These are phyloP conservation scores for Salix caprea DNA, from an alignment of 345 rosid genomes.

Conservation along the genomic window DNA sequence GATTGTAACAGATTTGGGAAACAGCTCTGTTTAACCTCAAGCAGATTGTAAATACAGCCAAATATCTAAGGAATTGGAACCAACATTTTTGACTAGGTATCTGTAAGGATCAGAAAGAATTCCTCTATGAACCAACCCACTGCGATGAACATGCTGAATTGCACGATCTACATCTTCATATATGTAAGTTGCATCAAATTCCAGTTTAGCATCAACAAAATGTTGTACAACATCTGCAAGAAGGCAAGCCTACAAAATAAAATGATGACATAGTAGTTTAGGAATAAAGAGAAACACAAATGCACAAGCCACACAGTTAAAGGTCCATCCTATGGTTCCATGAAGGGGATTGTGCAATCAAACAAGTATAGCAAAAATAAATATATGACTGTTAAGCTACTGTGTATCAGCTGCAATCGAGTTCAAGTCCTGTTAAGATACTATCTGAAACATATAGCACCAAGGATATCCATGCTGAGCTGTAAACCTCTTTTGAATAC, in stretches of 20 bases:
- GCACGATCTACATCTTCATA: constrained; percentile 89
- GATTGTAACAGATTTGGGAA: background rate
- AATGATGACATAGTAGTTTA: background rate
- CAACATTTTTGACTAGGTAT: constrained; percentile 79
- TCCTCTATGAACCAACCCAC: constrained; percentile 88
- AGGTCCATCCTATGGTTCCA: background rate
- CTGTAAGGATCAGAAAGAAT: constrained; percentile 78
- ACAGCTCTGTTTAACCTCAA: background rate
- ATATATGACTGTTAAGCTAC: background rate
- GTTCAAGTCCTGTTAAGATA: background rate
- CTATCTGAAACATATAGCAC: background rate
- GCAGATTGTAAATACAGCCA: background rate
- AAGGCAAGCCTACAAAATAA: constrained; percentile 69
- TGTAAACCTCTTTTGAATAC: too few species aligned
- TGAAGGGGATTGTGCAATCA: background rate
- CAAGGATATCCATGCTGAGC: too few species aligned
- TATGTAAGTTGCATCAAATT: constrained; percentile 88
- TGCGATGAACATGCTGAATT: constrained; percentile 90
- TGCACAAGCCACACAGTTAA: background rate
- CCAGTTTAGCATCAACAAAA: constrained; percentile 89
- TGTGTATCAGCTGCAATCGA: background rate
- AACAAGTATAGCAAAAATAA: background rate
- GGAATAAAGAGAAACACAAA: background rate
- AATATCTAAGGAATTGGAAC: constrained; percentile 16
- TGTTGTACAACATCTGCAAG: constrained; percentile 90